These are phyloP conservation scores for Coccomyxa subellipsoidea DNA, from an alignment of 163 green algal species.

Conservation along the genomic window DNA sequence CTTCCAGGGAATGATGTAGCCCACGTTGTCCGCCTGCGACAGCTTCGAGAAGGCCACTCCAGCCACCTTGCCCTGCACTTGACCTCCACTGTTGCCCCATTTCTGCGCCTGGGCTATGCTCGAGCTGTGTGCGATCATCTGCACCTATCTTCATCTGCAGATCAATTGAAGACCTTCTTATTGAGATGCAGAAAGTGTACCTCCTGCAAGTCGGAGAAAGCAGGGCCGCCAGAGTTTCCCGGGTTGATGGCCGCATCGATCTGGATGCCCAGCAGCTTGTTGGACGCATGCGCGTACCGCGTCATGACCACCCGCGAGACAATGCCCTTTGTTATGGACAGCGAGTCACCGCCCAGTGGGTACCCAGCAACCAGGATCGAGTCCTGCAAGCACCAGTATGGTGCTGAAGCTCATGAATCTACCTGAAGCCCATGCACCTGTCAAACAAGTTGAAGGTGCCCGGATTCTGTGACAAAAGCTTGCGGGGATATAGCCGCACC, in stretches of 20 bases:
- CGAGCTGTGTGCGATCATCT: too few species aligned
- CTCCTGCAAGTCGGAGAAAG: conserved; percentile 55
- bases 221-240: conserved; percentile 73
- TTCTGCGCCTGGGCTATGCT: too few species aligned
- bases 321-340: conserved; percentile 68
- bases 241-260: conserved; percentile 55
- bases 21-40: conserved; percentile 63
- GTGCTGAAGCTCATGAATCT: too few species aligned
- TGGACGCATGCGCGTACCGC: conserved; percentile 37
- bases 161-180: not conserved
- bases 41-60: conserved; percentile 57
- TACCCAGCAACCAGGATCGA: conserved; percentile 48
- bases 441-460: too few species aligned
- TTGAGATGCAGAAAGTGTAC: not conserved
- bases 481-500: conserved; percentile 25
- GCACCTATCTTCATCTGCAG: too few species aligned
- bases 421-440: too few species aligned
- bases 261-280: conserved; percentile 44
- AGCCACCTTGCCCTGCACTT: conserved; percentile 49
- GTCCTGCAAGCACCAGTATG: conserved; percentile 24
- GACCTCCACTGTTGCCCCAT: not conserved
- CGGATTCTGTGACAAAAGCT: too few species aligned
- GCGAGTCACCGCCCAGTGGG: conserved; percentile 55
- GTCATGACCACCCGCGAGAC: conserved; percentile 58
- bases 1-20: conserved; percentile 71